Percentiles rank a stretch among this genome's conserved stretches.
Evolutionary conservation across 306 rosid species (phyloP).

Genomic region (Hippophae gyantsensis): DNA sequence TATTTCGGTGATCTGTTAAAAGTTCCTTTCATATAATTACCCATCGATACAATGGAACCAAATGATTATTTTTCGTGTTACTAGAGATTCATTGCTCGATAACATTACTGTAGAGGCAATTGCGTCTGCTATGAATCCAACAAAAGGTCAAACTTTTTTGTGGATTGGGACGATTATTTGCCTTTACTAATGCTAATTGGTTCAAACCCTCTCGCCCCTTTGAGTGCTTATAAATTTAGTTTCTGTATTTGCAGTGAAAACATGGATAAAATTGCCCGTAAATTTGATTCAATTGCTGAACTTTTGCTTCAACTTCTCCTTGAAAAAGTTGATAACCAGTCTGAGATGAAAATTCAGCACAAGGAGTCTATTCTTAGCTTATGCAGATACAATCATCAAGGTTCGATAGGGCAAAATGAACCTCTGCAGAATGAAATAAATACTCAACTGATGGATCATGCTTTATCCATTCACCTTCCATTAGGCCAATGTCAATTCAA

Average conservation of each 20-base stretch:
- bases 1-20: no score
- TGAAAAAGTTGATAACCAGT: slow-evolving; percentile 17
- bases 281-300: slow-evolving; percentile 48
- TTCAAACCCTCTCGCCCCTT: background rate
- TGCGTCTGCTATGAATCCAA: no score
- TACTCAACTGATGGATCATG: slow-evolving; percentile 26
- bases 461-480: slow-evolving; percentile 58
- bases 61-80: no score
- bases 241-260: slow-evolving; percentile 18
- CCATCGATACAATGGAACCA: no score
- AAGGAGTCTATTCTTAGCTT: slow-evolving; percentile 31
- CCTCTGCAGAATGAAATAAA: slow-evolving; percentile 5
- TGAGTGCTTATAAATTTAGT: background rate
- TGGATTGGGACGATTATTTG: no score
- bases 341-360: slow-evolving; percentile 22
- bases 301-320: slow-evolving; percentile 27
- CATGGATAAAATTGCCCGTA: slow-evolving; percentile 47
- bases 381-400: slow-evolving; percentile 43
- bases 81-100: no score
- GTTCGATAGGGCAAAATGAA: slow-evolving; percentile 16
- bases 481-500: slow-evolving; percentile 43
- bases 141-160: no score
- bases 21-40: no score
- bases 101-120: no score
- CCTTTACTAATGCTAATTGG: background rate